Base-by-base conservation (phyloP, 495 filamentous ascomycete species). In the Penicillium tannophilum region DNA sequence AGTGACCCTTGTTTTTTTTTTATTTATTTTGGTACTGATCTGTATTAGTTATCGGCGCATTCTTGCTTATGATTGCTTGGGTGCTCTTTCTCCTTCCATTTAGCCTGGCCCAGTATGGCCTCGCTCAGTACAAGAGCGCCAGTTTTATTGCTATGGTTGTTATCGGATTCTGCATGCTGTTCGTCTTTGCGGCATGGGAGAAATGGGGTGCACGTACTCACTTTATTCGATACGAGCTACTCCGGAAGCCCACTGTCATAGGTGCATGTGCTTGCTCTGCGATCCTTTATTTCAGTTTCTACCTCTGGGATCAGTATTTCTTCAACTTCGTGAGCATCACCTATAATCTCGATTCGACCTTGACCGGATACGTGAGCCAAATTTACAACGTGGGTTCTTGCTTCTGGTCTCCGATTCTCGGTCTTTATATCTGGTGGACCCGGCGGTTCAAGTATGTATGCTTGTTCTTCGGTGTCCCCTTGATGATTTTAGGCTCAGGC, bases 291-390 rank as follows among this genome's bases (percentile, higher is more conserved):
- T 72, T 91, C 70, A 82, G 79, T 28, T 89, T 83, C 69, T 84
- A 84, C 68, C 82, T 80, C 60, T 91, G 87, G 87, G 82, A 88
- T 60, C 76, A 76, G 47, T 88, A 84, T 74, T 90, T 89, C 75
- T 78, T 75, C 65, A 89, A 86, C 54, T 91, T 85, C 70, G 74
- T 89, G n/a, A 83, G 89, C 73, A 87, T 90, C 5, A 89, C 91
- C 53, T 82, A 86, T 66, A 70, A 76, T 39, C 76, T 91, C 6
- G 72, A 64, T 61, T 61, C 89, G 55, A 77, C 75, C 6, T 49
- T 87, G 28, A 77, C 88, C 2, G 82, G 82, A 20, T 92, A 91
- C 67, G 78, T 92, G 52, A 56, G 66, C 17, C 84, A 90, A 61
- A 89, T 85, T 61, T 93, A 91, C 77, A 86, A 78, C 70, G 76